Evolutionary conservation across 2,329 filamentous ascomycete genomes (phyloP), one percentile per base, ranked within the genome.

Genomic region (Cercospora canescens): DNA sequence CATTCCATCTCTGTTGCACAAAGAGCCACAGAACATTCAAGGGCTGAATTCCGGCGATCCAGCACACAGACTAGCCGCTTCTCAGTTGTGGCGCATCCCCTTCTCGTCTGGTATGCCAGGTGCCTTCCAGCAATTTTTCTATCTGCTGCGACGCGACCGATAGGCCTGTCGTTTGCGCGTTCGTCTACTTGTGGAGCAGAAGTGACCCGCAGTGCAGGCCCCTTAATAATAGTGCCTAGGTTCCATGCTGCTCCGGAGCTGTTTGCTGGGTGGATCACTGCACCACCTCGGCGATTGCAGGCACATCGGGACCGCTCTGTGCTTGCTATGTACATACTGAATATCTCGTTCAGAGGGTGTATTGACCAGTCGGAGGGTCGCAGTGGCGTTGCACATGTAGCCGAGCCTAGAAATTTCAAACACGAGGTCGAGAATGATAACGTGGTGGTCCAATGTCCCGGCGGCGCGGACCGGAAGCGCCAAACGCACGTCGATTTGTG

Each of bases 161-260:
- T 50, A 24, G 28, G 21, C 34, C 34, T 63, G 45, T 57, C 50
- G 66, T 58, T 63, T 60, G 60, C 30, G 9, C 57, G 60, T 63
- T 52, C 65, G 61, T 64, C 54, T 35, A 45, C 52, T 7, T 16
- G 67, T 67, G 67, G 67, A 67, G 63, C 63, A 60, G 24, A 28
- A 24, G 41, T 41, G 60, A 66, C 60, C 64, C 60, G 55, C 60
- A 62, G 6, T 37, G 63, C 63, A 62, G 63, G 52, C 60, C 66
- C 64, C 64, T 66, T 67, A 64, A 68, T 70, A 62, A 62, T 34
- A 60, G 48, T 63, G 35, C 52, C 41, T n/a, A 48, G 9, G 8
- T 35, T 63, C 60, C 60, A 48, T 64, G 54, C 32, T 57, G 11
- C 37, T 30, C 8, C 52, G 21, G 63, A 45, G 45, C 21, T 37